Conservation (phyloP, 768 basidiomycete species). For the Gymnopilus junonius region DNA sequence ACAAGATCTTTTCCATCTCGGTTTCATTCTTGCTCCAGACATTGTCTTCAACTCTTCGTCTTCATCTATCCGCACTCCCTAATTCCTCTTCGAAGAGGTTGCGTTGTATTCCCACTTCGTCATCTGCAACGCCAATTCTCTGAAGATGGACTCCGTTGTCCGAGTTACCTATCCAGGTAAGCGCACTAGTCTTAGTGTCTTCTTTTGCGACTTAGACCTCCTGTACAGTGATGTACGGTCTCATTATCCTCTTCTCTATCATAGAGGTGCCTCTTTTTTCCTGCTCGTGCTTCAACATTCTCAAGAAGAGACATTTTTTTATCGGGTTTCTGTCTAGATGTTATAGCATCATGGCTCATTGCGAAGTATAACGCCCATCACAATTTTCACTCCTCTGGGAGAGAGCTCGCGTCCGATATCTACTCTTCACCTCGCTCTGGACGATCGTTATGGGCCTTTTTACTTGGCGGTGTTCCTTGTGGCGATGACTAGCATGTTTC, state of each 20-base stretch:
- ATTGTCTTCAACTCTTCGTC: neutral
- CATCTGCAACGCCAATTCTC: neutral
- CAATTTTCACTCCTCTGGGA: conserved; percentile 52
- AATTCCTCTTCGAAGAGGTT: neutral
- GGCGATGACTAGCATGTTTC: conserved; percentile 53
- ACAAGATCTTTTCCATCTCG: neutral
- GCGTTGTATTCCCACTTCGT: neutral
- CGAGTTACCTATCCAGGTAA: neutral
- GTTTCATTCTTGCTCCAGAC: neutral
- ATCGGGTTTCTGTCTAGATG: conserved; percentile 35
- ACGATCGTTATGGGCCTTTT: conserved; percentile 57
- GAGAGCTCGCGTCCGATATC: conserved; percentile 65
- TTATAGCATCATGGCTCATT: conserved; percentile 71
- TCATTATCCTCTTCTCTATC: conserved; percentile 60
- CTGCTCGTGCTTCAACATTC: neutral
- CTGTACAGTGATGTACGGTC: conserved; percentile 49
- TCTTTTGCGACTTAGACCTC: neutral
- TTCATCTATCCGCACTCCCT: neutral
- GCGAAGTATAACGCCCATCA: conserved; percentile 59
- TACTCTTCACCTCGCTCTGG: conserved; percentile 72
- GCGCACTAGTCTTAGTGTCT: neutral
- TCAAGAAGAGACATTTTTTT: neutral
- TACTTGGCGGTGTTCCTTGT: conserved; percentile 61
- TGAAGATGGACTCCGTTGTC: neutral
- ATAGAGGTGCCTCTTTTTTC: conserved; percentile 42